Conservation (phyloP, 2,329 filamentous ascomycete species). For the Talaromyces verruculosus region DNA sequence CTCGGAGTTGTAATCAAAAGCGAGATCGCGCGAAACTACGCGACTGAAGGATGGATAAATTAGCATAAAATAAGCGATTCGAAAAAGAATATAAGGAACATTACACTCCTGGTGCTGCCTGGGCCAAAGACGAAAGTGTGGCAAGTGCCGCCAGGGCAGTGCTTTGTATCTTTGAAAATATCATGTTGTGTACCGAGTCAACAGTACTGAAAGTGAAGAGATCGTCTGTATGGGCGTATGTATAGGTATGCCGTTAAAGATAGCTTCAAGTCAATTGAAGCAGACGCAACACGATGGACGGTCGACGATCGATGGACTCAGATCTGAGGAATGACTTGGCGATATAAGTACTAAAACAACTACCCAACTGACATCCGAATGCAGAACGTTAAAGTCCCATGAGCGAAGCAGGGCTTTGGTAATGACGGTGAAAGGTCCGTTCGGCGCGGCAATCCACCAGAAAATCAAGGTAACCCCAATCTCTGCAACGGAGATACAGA, state of each 20-base stretch:
- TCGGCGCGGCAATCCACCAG: not conserved
- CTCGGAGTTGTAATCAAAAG: slow-evolving; percentile 54
- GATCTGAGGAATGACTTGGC: slow-evolving; percentile 13
- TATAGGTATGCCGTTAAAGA: not conserved
- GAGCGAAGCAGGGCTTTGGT: not conserved
- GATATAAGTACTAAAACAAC: slow-evolving; percentile 18
- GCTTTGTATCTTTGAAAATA: slow-evolving; percentile 18
- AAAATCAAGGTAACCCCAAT: not conserved
- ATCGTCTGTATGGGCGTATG: not conserved
- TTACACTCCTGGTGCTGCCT: slow-evolving; percentile 19
- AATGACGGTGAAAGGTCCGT: not conserved
- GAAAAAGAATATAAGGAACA: not conserved
- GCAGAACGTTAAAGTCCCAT: slow-evolving; percentile 4
- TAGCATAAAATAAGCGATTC: not conserved
- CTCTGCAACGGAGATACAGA: not conserved
- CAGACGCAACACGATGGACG: slow-evolving; percentile 1
- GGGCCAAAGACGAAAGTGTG: slow-evolving; percentile 10
- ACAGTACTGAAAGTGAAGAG: not conserved
- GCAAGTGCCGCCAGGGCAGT: slow-evolving; percentile 19
- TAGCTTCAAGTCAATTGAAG: slow-evolving; percentile 20
- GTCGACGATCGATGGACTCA: not conserved
- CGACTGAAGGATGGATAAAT: slow-evolving; percentile 24
- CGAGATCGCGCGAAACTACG: slow-evolving; percentile 32
- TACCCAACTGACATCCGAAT: slow-evolving; percentile 8
- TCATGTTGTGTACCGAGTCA: slow-evolving; percentile 17